Evolutionary conservation across 441 rosid genomes (phyloP), one percentile per base, ranked within the genome.

Genomic region (Geranium incanum): DNA sequence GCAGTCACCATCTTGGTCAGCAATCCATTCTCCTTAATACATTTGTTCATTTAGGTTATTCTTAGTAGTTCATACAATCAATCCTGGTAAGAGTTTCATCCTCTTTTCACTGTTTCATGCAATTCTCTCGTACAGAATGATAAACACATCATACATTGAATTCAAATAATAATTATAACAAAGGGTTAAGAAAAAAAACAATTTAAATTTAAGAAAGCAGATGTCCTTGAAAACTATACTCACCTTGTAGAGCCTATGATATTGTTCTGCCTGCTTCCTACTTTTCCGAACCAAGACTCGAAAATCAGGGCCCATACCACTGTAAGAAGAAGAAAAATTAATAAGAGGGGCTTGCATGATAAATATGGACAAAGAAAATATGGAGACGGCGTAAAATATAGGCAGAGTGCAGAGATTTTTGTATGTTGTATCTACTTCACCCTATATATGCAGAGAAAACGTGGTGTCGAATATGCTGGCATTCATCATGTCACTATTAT

Each of bases 261-360:
- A 95, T 71, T 95, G 98, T 76, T 91, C 98, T 2, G 98, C 96
- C 74, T 92, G 99, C 84, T 95, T 95, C 91, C 98, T 86, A 75
- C 99, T 95, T 84, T 95, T 95, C 75, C 96, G 89, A 76, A 92
- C 99, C 70, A 95, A 83, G 76, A 92, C 98, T 74, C 95, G 84
- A 73, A 89, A 95, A 84, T 92, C 99, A 71, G 98, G 99, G 68
- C 99, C 98, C 98, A 95, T 95, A 66, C 99, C 98, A 83, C 99
- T 95, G 83, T 78, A 84, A 43, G 0, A 72, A 72, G 71, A 73
- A 36, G 50, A 52, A 72, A 7, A 28, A 18, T 5, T 3, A 67
- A 28, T 28, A 12, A 37, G 1, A 28, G 5, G 4, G 63, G 23
- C 43, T 55, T 55, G 62, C 62, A 55, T 16, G 6, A 16, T n/a